Base-by-base conservation (phyloP, 1,284 basidiomycete genomes). In the Calocybe gambosa region DNA sequence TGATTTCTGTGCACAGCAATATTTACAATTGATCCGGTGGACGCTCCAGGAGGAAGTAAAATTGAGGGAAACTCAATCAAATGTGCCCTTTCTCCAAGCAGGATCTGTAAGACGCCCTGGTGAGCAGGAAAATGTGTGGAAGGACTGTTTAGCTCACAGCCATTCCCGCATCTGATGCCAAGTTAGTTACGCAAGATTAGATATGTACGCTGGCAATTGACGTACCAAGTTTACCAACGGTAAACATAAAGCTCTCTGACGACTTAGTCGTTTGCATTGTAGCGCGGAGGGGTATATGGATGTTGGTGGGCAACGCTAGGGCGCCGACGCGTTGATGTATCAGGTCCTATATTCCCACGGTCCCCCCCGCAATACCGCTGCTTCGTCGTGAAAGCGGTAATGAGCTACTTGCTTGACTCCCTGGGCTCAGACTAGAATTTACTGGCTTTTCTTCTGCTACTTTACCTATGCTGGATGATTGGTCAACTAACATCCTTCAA, bases 31-130 rank as follows among this genome's bases (percentile, higher is more conserved):
- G 92, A 95, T 7, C 93, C 93, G 0, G 93, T 82, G 2, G 87
- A 83, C 1, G 90, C 85, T 13, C 92, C 93, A 0, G 92, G 88
- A 1, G 93, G 93, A 9, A 97, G 72, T 1, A 97, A 77, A 20
- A 97, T 74, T 0, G 93, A 96, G 0, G 93, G 93, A 63, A 97
- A 97, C 66, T 97, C 93, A 59, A 97, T 94, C 28, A 95, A 75
- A 61, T 96, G 93, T 4, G 92, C 92, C 37, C 91, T 80, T 62
- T 93, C 90, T 5, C 92, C 92, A 3, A 95, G 78, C 7, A 95
- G 77, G 55, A 94, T 94, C 89, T 91, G 62, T 42, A 21, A 9
- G 31, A 15, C 26, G 9, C n/a, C 15, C 52, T 6, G n/a, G 2
- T 34, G 29, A 56, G 19, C 52, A 35, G 50, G 38, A 28, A 49